A percentile compares a stretch with the other conserved stretches of the same genome.
Conservation (phyloP, 371 early-diverging fungal genomes). For the Batrachochytrium dendrobatidis region DNA sequence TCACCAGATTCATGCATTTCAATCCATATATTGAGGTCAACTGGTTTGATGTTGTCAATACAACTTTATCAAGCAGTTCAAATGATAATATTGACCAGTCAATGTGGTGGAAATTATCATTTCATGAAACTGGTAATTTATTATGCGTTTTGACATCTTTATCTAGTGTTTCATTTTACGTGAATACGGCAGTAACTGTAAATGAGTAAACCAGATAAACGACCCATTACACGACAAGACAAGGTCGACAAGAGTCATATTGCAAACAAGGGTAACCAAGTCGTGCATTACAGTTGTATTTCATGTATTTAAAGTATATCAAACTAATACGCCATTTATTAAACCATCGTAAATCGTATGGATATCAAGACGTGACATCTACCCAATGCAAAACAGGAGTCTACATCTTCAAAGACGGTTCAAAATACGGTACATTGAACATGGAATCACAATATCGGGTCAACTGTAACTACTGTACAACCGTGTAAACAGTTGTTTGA, state of each 20-base stretch:
- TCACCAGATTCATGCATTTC: no score
- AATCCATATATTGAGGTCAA: no score
- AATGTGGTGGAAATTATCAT: no score
- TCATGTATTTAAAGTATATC: not conserved
- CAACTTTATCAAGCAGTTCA: no score
- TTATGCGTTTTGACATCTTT: no score
- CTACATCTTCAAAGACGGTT: slow-evolving; percentile 22
- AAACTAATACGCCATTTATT: not conserved
- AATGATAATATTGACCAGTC: no score
- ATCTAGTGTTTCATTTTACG: no score
- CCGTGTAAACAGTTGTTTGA: not conserved
- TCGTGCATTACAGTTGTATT: not conserved
- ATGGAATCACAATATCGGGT: no score
- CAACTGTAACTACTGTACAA: not conserved
- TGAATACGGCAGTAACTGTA: no score
- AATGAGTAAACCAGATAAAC: not conserved
- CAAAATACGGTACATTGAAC: slow-evolving; percentile 17
- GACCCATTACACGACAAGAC: slow-evolving; percentile 1
- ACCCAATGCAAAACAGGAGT: slow-evolving; percentile 14
- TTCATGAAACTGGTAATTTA: no score
- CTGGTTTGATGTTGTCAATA: no score
- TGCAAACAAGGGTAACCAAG: not conserved
- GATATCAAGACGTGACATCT: not conserved
- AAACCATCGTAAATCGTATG: not conserved
- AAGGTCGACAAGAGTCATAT: not conserved